Evolutionary conservation across 2,329 filamentous ascomycete species (phyloP), one percentile per base, ranked within the genome.

Genomic region (Aspergillus tubingensis): DNA sequence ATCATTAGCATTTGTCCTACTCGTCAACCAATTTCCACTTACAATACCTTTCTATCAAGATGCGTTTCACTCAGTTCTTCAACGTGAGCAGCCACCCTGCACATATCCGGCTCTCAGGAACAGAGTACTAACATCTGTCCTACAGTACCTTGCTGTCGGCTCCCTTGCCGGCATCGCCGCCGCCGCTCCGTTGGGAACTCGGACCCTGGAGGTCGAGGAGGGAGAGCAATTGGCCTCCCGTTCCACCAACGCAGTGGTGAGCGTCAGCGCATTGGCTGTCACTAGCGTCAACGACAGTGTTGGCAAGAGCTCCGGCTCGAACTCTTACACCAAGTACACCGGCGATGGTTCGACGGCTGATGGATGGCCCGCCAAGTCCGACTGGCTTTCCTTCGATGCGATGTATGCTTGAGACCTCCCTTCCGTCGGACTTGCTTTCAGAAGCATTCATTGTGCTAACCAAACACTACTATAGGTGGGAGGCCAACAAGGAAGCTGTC

Each of bases 311-410:
- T 17, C 27, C 3, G 53, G 21, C 39, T 15, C 25, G 25, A 32
- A 55, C 30, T 43, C 43, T 25, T 65, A 65, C 60, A 57, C 55
- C 17, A 44, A 67, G 48, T 66, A 69, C 49, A 66, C 66, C 48
- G 68, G 68, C 32, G 57, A 57, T 53, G 68, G 68, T 47, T 54
- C 54, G 5, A 27, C 54, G 7, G 60, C 68, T 8, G 65, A 69
- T 38, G 70, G 70, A 36, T 72, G 70, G 70, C 70, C 70, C 19
- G 59, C 65, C 19, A 23, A 61, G 25, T 15, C 36, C 5, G 50
- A 67, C 32, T 72, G 70, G 53, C 23, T 55, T 6, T 55, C 21
- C 13, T 71, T 70, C 41, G 70, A 70, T 1, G 61, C 63, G 13
- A 63, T 70, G 68, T 68, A 54, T 56, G 62, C 59, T 30, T 6